Base-by-base conservation (phyloP, 2,329 filamentous ascomycete species). In the Volutella citrinella region DNA sequence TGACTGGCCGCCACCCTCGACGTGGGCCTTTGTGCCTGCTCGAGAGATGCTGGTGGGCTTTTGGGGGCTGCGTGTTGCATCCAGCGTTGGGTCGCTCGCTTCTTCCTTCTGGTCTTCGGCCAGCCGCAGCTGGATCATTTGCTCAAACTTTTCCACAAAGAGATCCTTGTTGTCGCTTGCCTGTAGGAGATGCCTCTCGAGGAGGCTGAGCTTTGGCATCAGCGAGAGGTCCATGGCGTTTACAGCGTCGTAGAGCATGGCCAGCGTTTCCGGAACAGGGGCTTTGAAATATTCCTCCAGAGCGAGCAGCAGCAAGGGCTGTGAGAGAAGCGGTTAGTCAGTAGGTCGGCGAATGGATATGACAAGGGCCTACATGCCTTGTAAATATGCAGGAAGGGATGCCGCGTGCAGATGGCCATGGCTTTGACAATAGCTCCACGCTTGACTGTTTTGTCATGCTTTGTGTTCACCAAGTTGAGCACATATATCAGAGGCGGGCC, bases 381-480 rank as follows among this genome's bases (percentile, higher is more conserved):
- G 70, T 98, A 98, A 45, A 98, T 98, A 64, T 98, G 93, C 48
- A 98, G 68, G 63, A 98, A 98, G 4, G 93, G 90, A 69, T 98
- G 93, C 26, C 93, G 76, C 7, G 93, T 98, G 69, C 93, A 98
- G 49, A 98, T 96, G 19, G 93, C 93, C 93, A 98, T 98, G 25
- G 93, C 88, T 60, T 97, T 97, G 38, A 97, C 91, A 30, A 96
- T 76, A 14, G 93, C 93, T 38, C 93, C 93, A 74, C 93, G 82
- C 65, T 93, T 94, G 29, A 87, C 87, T 14, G 84, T 84, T 56
- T 87, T 91, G 68, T 98, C 93, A 60, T 95, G 88, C 63, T 97
- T 97, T 7, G 91, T 98, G 61, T 98, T 97, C 51, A 98, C 93
- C 56, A 98, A 67, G 61, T 98, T 98, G 48, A 98, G 70, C 32